Base-by-base conservation (phyloP, 1,284 basidiomycete species). In the Melampsora larici-populina region DNA sequence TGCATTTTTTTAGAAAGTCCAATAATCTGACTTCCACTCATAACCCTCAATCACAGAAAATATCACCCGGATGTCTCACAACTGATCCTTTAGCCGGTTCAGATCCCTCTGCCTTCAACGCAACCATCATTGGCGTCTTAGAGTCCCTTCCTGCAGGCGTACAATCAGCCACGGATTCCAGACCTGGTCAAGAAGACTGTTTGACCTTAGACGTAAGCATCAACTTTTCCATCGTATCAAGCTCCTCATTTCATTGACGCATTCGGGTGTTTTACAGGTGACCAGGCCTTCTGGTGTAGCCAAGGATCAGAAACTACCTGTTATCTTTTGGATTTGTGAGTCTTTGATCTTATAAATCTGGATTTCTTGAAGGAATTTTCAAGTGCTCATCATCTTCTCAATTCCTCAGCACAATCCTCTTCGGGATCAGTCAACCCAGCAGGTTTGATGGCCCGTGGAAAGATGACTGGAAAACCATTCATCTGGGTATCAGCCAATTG, bases 401-500 rank as follows among this genome's bases (percentile, higher is more conserved):
- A 58, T 13, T 13, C 40, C 21, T 24, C 1, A 58, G 55, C 55
- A 6, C 26, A 58, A 58, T n/a, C 55, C 1, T 2, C 55, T 24
- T n/a, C 55, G n/a, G 26, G 7, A 21, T 43, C 21, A 1, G n/a
- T 11, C 48, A 33, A 58, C n/a, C 33, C 24, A 36, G 65, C 65
- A 36, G 33, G 33, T 43, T 67, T 67, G 43, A 40, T 67, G n/a
- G n/a, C 65, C 9, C 26, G 43, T 13, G 36, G 40, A 17, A 40
- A 36, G 8, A 43, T 48, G 65, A 67, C 5, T 21, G 43, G 43
- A 24, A 18, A 24, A 26, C 65, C 43, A 18, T 33, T 48, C 13
- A 67, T 67, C 21, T 48, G n/a, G 9, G 65, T 48, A 24, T 18
- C 65, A 67, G 40, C 29, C 5, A 67, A 67, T 24, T 67, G n/a